Percentiles rank a stretch among this genome's conserved stretches.
phyloP scores from a whole-genome alignment of 1,139 yeast species.

The Pichia sp. region DNA sequence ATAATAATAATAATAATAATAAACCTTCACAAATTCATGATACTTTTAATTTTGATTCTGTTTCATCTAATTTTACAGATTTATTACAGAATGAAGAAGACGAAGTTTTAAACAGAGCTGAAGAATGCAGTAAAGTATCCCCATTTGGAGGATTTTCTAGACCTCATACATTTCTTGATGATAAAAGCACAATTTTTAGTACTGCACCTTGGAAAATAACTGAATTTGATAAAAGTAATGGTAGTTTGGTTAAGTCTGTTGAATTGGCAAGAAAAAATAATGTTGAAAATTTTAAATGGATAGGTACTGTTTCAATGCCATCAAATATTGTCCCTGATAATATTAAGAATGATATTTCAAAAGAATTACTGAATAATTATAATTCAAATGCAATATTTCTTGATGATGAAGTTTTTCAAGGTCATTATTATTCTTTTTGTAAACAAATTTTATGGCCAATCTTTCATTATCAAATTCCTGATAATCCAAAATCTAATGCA shows the following conservation, averaged over 20 bases:
- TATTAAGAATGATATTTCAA: constrained; percentile 46
- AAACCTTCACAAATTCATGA: background rate
- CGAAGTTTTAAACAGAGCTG: constrained; percentile 2
- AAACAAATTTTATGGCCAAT: constrained; percentile 97
- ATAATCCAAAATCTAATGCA: constrained; percentile 87
- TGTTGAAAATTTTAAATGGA: constrained; percentile 56
- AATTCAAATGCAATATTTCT: constrained; percentile 65
- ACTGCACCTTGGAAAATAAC: constrained; percentile 73
- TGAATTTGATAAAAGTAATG: constrained; percentile 72
- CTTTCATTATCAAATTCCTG: constrained; percentile 93
- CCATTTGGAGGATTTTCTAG: constrained; percentile 76
- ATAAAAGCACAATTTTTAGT: constrained; percentile 53
- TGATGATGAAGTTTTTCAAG: constrained; percentile 73
- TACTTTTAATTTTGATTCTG: constrained; percentile 5
- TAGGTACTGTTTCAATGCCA: constrained; percentile 89
- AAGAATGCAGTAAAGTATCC: constrained; percentile 37
- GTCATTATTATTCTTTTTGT: constrained; percentile 85
- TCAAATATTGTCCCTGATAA: constrained; percentile 66
- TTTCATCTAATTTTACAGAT: constrained; percentile 6
- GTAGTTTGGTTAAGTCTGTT: constrained; percentile 84
- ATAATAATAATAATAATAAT: too few species aligned
- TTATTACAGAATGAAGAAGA: constrained; percentile 11
- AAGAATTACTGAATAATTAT: constrained; percentile 40
- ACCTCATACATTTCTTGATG: constrained; percentile 42
- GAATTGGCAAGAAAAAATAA: constrained; percentile 45